Percentiles rank a stretch among this genome's conserved stretches.
Evolutionary conservation across 129 eudicot genomes (phyloP).

Genomic region (Chrysanthemum makinoi): DNA sequence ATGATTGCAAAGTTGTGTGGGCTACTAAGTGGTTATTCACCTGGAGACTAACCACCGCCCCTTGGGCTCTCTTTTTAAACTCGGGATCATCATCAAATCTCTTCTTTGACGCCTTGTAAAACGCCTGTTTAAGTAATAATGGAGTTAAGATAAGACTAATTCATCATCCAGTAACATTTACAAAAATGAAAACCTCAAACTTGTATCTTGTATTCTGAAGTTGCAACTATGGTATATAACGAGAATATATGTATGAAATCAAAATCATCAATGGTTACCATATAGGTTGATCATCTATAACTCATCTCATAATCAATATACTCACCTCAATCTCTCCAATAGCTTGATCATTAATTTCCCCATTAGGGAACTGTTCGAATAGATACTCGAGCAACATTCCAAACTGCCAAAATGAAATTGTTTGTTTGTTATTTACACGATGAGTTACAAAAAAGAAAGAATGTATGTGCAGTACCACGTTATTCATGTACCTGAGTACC

Average conservation of each 20-base stretch:
- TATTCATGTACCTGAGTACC: conserved; percentile 75
- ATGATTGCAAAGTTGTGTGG: not conserved
- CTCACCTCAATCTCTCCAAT: conserved; percentile 90
- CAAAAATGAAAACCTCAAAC: too few species aligned
- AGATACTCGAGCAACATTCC: conserved; percentile 89
- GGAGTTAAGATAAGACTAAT: not conserved
- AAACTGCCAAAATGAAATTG: conserved; percentile 48
- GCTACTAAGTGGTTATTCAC: conserved; percentile 34
- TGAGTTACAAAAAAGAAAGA: too few species aligned
- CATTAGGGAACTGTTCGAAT: conserved; percentile 71
- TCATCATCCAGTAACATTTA: too few species aligned
- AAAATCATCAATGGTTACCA: too few species aligned
- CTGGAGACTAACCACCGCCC: conserved; percentile 97
- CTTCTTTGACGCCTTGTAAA: conserved; percentile 5
- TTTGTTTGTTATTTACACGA: too few species aligned
- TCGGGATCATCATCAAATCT: conserved; percentile 71
- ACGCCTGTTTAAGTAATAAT: conserved; percentile 47
- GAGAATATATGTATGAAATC: too few species aligned
- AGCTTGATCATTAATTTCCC: conserved; percentile 73
- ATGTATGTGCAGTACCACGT: too few species aligned
- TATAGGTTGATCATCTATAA: too few species aligned
- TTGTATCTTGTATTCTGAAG: too few species aligned
- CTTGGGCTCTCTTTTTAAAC: conserved; percentile 91
- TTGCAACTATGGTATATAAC: too few species aligned
- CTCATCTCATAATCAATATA: not conserved